A percentile compares a stretch with the other conserved stretches of the same genome.
Conservation (phyloP, 352 stramenopile species). For the Saprolegnia diclina region DNA sequence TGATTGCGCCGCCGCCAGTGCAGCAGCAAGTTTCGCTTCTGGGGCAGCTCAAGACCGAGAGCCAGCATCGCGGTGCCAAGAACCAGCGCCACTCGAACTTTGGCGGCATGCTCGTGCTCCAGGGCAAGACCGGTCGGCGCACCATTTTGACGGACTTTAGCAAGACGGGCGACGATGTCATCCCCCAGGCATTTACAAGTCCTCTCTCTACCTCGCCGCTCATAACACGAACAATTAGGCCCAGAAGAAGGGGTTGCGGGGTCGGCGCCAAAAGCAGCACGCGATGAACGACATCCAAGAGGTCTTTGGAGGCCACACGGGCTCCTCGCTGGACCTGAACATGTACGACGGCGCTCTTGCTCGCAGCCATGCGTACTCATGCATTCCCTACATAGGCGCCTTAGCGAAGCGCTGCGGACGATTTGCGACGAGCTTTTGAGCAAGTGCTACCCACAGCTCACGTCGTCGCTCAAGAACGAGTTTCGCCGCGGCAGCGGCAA, state of each 20-base stretch:
- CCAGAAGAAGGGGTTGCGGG: slow-evolving; percentile 19
- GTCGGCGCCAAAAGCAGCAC: slow-evolving; percentile 38
- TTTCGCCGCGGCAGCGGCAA: slow-evolving; percentile 81
- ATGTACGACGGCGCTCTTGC: background rate
- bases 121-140: slow-evolving; percentile 55
- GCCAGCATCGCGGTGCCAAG: slow-evolving; percentile 30
- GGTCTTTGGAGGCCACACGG: slow-evolving; percentile 63
- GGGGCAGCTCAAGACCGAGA: slow-evolving; percentile 39
- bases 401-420: slow-evolving; percentile 41
- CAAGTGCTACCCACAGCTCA: slow-evolving; percentile 82
- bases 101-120: slow-evolving; percentile 74
- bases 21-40: slow-evolving; percentile 30
- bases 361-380: background rate
- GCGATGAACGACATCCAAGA: slow-evolving; percentile 60
- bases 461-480: slow-evolving; percentile 80
- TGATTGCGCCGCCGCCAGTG: background rate
- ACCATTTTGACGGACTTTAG: slow-evolving; percentile 71
- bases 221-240: slow-evolving; percentile 42
- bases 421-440: slow-evolving; percentile 67
- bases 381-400: slow-evolving; percentile 1
- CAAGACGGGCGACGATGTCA: slow-evolving; percentile 61
- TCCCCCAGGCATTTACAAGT: slow-evolving; percentile 43
- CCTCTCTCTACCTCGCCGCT: slow-evolving; percentile 16
- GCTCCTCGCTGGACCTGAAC: background rate
- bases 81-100: slow-evolving; percentile 77